Conservation (phyloP, 192 early-diverging fungal species). For the Coemansia sp. region DNA sequence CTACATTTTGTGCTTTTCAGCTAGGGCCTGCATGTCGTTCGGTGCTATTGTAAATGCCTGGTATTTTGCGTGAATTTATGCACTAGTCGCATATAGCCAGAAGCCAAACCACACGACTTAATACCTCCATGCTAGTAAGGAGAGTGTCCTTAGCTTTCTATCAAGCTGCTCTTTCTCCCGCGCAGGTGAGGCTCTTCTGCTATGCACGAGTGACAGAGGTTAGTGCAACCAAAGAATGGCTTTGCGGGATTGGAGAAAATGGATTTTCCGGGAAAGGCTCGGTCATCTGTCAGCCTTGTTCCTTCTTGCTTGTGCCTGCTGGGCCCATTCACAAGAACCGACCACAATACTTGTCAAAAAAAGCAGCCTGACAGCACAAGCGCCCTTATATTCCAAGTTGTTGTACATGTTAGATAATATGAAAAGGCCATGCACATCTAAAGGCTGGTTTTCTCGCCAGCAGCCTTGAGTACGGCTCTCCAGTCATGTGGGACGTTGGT, state of each 20-base stretch:
- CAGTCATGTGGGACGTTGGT: conserved; percentile 48
- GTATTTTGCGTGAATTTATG: neutral
- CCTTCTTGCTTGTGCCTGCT: neutral
- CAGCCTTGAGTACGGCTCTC: conserved; percentile 24
- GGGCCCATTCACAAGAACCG: neutral
- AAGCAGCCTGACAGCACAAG: neutral
- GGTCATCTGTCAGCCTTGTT: neutral
- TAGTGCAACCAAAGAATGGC: neutral
- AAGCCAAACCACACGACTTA: neutral
- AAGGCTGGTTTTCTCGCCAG: conserved; percentile 17
- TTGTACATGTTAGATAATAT: too few species aligned
- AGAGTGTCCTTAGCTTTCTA: neutral
- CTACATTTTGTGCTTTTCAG: neutral
- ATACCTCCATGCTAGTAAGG: neutral
- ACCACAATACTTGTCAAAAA: neutral
- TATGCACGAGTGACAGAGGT: neutral
- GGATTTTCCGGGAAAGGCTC: neutral
- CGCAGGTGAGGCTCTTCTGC: neutral
- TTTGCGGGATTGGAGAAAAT: neutral
- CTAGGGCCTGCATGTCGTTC: neutral
- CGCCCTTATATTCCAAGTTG: neutral
- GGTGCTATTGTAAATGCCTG: neutral
- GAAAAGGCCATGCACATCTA: neutral
- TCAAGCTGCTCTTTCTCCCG: neutral
- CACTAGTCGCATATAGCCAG: neutral